Evolutionary conservation across 257 asterid genomes (phyloP).

Genomic region (Thymus quinquecostatus): DNA sequence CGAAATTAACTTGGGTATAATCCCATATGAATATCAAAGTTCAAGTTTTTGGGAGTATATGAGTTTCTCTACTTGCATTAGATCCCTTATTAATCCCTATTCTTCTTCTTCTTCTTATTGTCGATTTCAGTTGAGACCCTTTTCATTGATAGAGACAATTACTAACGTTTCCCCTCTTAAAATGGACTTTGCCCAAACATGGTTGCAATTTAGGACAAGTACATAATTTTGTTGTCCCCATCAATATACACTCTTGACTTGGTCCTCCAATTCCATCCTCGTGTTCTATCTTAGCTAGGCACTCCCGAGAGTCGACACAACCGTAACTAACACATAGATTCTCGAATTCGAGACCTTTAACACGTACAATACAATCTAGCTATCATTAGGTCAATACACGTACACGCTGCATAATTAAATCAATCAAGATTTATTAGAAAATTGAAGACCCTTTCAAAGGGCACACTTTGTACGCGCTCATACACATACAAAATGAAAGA

Average conservation of each 20-base stretch:
- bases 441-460: conserved; percentile 37
- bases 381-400: no score
- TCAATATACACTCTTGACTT: conserved; percentile 1
- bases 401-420: not conserved
- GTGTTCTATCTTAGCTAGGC: not conserved
- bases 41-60: no score
- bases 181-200: conserved; percentile 19
- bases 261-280: not conserved
- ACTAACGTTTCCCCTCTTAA: conserved; percentile 5
- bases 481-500: conserved; percentile 12
- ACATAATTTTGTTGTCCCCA: not conserved
- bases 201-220: conserved; percentile 22
- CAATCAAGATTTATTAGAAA: not conserved
- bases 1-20: no score
- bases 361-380: no score
- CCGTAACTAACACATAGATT: not conserved
- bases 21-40: no score
- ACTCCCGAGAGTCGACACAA: no score
- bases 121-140: conserved; percentile 30
- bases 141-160: conserved; percentile 28
- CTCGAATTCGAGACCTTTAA: no score
- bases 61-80: no score
- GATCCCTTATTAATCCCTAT: no score
- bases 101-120: conserved; percentile 12
- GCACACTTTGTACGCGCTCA: conserved; percentile 27